phyloP scores from a whole-genome alignment of 495 filamentous ascomycete genomes.

The Corynascus novoguineensis region DNA sequence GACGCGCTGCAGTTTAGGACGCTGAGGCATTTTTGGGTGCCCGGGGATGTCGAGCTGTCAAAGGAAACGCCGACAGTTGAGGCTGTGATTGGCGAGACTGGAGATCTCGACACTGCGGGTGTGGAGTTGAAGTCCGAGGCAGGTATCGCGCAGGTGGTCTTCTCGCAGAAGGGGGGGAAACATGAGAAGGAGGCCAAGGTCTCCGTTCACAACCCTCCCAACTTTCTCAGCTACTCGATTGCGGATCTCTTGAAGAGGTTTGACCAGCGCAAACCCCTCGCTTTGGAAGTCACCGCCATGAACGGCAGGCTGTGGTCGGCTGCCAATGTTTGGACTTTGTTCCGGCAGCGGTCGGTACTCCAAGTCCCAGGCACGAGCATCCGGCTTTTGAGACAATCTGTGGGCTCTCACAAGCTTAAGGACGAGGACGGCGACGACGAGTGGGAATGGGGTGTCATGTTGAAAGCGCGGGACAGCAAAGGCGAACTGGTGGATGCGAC shows the following conservation, averaged over 20 bases:
- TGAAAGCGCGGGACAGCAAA: constrained; percentile 25
- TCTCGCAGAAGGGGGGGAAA: neutral
- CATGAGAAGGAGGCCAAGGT: neutral
- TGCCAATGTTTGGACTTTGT: constrained; percentile 5
- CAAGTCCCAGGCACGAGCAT: constrained; percentile 23
- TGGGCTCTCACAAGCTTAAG: constrained; percentile 3
- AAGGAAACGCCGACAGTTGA: constrained; percentile 9
- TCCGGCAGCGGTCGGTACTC: constrained; percentile 17
- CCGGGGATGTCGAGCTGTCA: constrained; percentile 23
- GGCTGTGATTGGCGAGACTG: neutral
- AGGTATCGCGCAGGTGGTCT: constrained; percentile 9
- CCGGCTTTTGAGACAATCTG: constrained; percentile 21
- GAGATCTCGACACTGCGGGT: neutral
- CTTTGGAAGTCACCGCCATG: constrained; percentile 20
- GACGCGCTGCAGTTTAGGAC: constrained; percentile 33
- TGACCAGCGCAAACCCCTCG: constrained; percentile 5
- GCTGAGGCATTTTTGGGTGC: constrained; percentile 34
- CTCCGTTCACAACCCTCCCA: constrained; percentile 11
- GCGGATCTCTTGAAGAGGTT: constrained; percentile 8
- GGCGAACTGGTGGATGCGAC: constrained; percentile 27
- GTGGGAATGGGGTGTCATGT: constrained; percentile 23
- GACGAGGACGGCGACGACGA: constrained; percentile 5
- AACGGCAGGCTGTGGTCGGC: constrained; percentile 10
- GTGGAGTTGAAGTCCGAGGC: constrained; percentile 8
- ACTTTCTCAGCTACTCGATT: neutral